These are phyloP conservation scores for Harrya chromipes DNA, from an alignment of 768 basidiomycete genomes.

Conservation along the genomic window DNA sequence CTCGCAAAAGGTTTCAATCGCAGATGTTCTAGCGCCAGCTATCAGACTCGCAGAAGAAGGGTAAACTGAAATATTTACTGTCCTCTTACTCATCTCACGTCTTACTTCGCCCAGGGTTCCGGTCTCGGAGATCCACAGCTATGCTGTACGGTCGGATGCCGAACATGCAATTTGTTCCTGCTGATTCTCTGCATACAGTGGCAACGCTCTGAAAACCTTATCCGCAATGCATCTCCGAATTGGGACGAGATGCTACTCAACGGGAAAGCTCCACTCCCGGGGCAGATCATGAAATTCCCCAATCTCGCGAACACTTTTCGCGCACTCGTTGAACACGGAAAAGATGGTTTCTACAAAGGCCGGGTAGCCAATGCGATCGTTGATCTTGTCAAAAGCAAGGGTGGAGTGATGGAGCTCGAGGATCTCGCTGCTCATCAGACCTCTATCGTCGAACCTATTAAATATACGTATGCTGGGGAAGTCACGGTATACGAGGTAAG, in stretches of 20 bases:
- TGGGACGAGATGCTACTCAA: slow-evolving; percentile 83
- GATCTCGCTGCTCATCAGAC: slow-evolving; percentile 85
- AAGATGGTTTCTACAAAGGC: slow-evolving; percentile 93
- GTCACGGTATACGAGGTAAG: slow-evolving; percentile 89
- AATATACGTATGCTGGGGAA: slow-evolving; percentile 80
- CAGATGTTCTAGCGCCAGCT: slow-evolving; percentile 83
- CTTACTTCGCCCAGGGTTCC: slow-evolving; percentile 55
- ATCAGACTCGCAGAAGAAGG: slow-evolving; percentile 91
- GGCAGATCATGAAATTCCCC: slow-evolving; percentile 79
- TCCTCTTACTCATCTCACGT: background rate
- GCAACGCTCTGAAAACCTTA: slow-evolving; percentile 54
- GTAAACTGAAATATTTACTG: slow-evolving; percentile 36
- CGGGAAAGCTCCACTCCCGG: slow-evolving; percentile 79
- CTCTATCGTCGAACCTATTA: slow-evolving; percentile 84
- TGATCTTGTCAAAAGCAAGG: slow-evolving; percentile 77
- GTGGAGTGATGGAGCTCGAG: slow-evolving; percentile 92
- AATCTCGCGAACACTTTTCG: slow-evolving; percentile 84
- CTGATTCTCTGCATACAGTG: slow-evolving; percentile 34
- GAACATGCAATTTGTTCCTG: background rate
- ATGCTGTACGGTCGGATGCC: slow-evolving; percentile 39
- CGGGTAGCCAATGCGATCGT: slow-evolving; percentile 87
- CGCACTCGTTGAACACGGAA: slow-evolving; percentile 74
- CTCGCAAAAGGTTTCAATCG: slow-evolving; percentile 56
- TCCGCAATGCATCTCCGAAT: slow-evolving; percentile 84
- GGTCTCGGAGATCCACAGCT: slow-evolving; percentile 78